A percentile compares a stretch with the other conserved stretches of the same genome.
Conservation (phyloP, 192 early-diverging fungal genomes). For the Backusella mclennaniae region DNA sequence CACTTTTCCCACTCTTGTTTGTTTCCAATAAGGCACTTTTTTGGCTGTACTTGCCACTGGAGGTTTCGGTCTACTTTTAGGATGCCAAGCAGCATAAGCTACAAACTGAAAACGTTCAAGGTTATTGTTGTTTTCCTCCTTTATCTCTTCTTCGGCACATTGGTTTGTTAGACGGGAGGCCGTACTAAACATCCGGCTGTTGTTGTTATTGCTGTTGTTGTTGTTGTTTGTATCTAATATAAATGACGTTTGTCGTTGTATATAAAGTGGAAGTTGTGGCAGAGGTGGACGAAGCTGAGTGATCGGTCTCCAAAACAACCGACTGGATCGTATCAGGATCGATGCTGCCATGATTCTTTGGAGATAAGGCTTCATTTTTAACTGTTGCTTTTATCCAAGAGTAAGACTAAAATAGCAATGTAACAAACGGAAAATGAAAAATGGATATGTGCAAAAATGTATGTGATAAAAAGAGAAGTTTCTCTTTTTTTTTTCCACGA, state of each 20-base stretch:
- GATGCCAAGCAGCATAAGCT: constrained; percentile 33
- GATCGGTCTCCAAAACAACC: not conserved
- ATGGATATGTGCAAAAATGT: not conserved
- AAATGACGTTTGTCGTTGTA: not conserved
- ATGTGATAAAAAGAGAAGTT: not conserved
- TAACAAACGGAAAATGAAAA: not conserved
- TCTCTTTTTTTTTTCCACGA: not conserved
- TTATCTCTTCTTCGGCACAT: not conserved
- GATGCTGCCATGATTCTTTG: constrained; percentile 12
- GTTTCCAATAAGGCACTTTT: constrained; percentile 41
- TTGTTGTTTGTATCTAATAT: not conserved
- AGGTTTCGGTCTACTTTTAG: not conserved
- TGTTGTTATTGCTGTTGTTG: no score
- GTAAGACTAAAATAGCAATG: not conserved
- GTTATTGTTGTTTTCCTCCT: not conserved
- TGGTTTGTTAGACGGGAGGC: not conserved
- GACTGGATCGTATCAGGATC: not conserved
- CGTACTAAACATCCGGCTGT: not conserved
- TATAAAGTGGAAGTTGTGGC: not conserved
- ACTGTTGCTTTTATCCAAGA: not conserved
- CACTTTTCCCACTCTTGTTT: constrained; percentile 48
- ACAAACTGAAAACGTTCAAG: constrained; percentile 26
- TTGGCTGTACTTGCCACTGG: not conserved
- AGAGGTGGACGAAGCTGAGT: not conserved
- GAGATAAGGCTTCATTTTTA: constrained; percentile 5